Base-by-base conservation (phyloP, 2,329 filamentous ascomycete genomes). In the Aureobasidium sp. region DNA sequence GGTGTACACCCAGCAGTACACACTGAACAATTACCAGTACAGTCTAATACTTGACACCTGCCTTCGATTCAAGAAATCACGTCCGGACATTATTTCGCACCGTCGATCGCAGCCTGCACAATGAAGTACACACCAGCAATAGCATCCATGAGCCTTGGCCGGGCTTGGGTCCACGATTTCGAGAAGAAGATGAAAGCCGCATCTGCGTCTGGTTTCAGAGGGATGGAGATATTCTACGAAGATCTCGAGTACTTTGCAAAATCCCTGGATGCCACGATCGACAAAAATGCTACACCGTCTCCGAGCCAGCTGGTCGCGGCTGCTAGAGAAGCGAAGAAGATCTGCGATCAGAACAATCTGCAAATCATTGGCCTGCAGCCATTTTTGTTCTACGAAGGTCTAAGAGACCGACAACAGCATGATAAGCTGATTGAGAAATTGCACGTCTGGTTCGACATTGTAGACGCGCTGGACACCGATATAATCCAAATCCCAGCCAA, bases 301-400 rank as follows among this genome's bases (percentile, higher is more conserved):
- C 27, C 39, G 17, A 9, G 17, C 4, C 53, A 57, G 10, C 27
- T 70, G 15, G 68, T 88, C 23, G 69, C 76, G 6, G 87, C 87
- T 1, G 87, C 88, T 29, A 71, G 74, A 3, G 74, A 80, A 53
- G 81, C 89, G 63, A 78, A 78, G 29, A 69, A 74, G 0, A 78
- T 90, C 47, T 89, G 86, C 73, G 72, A 78, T 27, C 75, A 78
- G 2, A 78, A 84, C 29, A 73, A 71, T 36, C 79, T 90, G 26
- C 68, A 76, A 10, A 82, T 90, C 67, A 79, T 90, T 66, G 87
- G 84, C 64, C 79, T 92, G 0, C 89, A 91, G 69, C 90, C 90
- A 0, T 92, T 93, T 71, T 82, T 84, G 76, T 84, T 90, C 74
- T 91, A 88, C 74, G 90, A 92, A 67, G 90, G 89, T 1, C 79